Evolutionary conservation across 1,139 yeast species (phyloP), one percentile per base, ranked within the genome.

Genomic region (Yamadazyma diddensiae): DNA sequence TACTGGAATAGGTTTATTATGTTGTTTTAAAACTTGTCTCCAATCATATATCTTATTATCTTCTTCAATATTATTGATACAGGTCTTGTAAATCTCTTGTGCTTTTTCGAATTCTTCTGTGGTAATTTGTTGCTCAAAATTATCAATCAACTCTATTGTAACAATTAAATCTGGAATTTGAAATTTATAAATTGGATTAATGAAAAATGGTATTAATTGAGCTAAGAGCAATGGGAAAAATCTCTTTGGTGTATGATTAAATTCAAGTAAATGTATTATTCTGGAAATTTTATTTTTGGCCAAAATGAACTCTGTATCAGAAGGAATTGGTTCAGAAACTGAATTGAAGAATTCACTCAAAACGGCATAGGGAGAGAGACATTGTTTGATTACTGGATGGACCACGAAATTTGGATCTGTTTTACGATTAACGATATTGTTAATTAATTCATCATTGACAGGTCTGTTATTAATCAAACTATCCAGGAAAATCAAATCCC

Each of bases 361-460:
- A 1, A 82, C 81, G 1, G 86, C 90, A 50, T 81, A 82, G 18
- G 94, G 94, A 0, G 92, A 65, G 31, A 83, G 56, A 28, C 83
- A 72, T 53, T 82, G 88, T 43, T 77, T 73, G 39, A 83, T 70
- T 2, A 75, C 64, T 2, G 84, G 78, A 21, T 81, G 72, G 5
- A 72, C 50, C 6, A 58, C 58, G 26, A 73, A 57, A 5, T 54
- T 53, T 3, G 50, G 42, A 28, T 55, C 61, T 1, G 62, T 59
- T n/a, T 57, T 44, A 29, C 65, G 67, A 28, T 59, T 57, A n/a
- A 77, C 71, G 24, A 77, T 63, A 30, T 76, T 67, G 44, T 74
- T 74, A 19, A 80, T 68, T 24, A 77, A 58, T 21, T 68, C 70
- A 47, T 80, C 85, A 19, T 74, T 63, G 9, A 78, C 59, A 1